Conservation (phyloP, 1,284 basidiomycete genomes). For the Trichosporon sp. region DNA sequence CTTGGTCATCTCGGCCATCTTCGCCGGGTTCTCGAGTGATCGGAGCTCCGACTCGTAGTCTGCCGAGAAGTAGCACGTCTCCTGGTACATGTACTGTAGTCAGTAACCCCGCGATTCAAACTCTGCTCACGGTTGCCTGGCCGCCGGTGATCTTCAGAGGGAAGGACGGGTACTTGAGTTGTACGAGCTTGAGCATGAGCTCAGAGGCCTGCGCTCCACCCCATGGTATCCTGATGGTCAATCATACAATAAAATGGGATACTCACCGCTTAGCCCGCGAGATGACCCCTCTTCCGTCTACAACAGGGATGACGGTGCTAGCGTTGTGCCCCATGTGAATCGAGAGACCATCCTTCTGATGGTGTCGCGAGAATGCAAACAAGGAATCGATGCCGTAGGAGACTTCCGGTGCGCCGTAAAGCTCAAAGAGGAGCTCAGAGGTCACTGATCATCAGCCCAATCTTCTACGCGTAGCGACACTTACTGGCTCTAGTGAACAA, state of each 20-base stretch:
- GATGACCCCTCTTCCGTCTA: conserved; percentile 72
- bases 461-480: conserved; percentile 38
- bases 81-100: conserved; percentile 78
- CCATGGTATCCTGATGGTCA: conserved; percentile 72
- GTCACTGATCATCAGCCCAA: conserved; percentile 59
- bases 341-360: conserved; percentile 64
- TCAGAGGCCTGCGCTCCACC: conserved; percentile 86
- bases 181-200: conserved; percentile 83
- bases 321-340: conserved; percentile 55
- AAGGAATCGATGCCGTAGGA: conserved; percentile 86
- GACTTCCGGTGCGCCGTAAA: conserved; percentile 80
- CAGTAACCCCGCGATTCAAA: neutral
- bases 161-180: conserved; percentile 93
- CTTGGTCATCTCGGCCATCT: conserved; percentile 63
- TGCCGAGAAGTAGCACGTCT: conserved; percentile 75
- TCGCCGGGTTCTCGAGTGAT: conserved; percentile 60
- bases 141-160: conserved; percentile 55
- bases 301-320: conserved; percentile 79
- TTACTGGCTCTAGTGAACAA: conserved; percentile 78
- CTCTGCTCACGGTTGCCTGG: conserved; percentile 56
- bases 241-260: neutral
- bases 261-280: conserved; percentile 75
- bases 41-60: conserved; percentile 71
- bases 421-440: conserved; percentile 94
- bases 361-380: conserved; percentile 71